phyloP scores from a whole-genome alignment of 768 basidiomycete genomes.

The Termitomyces sp. region DNA sequence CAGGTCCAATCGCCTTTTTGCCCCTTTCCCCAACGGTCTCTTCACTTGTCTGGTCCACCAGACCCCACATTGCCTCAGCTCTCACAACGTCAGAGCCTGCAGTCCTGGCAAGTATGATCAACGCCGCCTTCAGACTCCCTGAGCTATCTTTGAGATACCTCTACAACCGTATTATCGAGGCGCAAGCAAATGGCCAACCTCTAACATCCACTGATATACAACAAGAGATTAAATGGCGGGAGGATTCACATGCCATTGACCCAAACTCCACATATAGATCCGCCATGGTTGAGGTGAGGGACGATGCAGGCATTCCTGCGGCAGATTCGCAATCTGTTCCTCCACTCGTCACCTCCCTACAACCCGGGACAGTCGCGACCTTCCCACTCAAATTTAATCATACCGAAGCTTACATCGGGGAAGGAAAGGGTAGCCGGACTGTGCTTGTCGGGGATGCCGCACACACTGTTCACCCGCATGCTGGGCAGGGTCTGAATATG shows the following conservation, averaged over 20 bases:
- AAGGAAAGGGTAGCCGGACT: conserved; percentile 60
- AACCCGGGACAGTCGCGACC: conserved; percentile 72
- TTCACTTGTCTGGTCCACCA: conserved; percentile 94
- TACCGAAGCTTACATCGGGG: conserved; percentile 82
- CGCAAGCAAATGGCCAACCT: conserved; percentile 37
- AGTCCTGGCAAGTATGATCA: conserved; percentile 73
- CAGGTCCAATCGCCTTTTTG: conserved; percentile 93
- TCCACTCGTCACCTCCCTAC: conserved; percentile 69
- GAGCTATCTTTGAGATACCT: conserved; percentile 69
- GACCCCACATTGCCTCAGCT: conserved; percentile 68
- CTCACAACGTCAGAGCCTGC: conserved; percentile 62
- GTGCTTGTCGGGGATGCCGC: conserved; percentile 95
- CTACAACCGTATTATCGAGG: conserved; percentile 55
- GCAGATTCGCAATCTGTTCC: conserved; percentile 62
- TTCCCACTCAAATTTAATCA: conserved; percentile 90
- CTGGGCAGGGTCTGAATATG: conserved; percentile 93
- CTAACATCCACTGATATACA: conserved; percentile 47
- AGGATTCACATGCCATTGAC: conserved; percentile 65
- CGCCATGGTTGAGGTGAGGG: conserved; percentile 23
- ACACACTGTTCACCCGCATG: conserved; percentile 91
- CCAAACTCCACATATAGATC: conserved; percentile 62
- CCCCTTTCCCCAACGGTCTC: conserved; percentile 77
- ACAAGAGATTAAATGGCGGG: conserved; percentile 70
- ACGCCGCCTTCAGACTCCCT: conserved; percentile 87
- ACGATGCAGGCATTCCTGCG: conserved; percentile 52